Evolutionary conservation across 352 stramenopile species (phyloP).

Genomic region (Phytophthora idaei): DNA sequence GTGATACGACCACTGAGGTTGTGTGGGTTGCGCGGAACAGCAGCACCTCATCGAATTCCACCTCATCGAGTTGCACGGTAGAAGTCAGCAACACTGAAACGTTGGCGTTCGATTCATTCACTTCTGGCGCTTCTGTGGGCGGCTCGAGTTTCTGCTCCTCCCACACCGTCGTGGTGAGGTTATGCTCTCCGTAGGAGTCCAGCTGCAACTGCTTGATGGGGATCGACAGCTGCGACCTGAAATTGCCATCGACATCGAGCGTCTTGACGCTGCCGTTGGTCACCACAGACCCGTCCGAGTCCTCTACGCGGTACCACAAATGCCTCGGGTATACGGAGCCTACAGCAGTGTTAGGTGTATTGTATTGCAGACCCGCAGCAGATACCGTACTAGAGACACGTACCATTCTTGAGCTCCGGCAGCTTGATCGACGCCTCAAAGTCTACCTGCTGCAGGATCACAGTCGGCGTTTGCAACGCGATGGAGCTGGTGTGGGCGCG

Average conservation of each 20-base stretch:
- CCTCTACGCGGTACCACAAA: constrained; percentile 62
- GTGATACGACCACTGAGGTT: constrained; percentile 60
- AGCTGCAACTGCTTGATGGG: constrained; percentile 54
- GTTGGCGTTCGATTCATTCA: constrained; percentile 32
- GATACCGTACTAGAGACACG: constrained; percentile 5
- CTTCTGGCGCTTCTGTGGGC: neutral
- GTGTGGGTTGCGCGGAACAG: constrained; percentile 45
- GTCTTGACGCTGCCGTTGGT: constrained; percentile 71
- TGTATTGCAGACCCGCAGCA: neutral
- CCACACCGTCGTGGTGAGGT: constrained; percentile 62
- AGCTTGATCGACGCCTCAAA: constrained; percentile 74
- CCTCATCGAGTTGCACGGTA: constrained; percentile 1
- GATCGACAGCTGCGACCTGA: constrained; percentile 51
- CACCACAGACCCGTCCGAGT: constrained; percentile 52
- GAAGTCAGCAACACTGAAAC: constrained; percentile 42
- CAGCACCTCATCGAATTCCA: constrained; percentile 25
- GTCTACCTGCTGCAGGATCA: constrained; percentile 74
- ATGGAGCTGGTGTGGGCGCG: constrained; percentile 14
- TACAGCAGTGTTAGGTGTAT: constrained; percentile 12
- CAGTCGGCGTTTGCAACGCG: constrained; percentile 48
- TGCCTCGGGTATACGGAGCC: constrained; percentile 72
- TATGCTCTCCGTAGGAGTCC: constrained; percentile 46
- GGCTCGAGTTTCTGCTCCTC: constrained; percentile 9
- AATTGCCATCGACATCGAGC: constrained; percentile 72
- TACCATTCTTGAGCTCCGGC: constrained; percentile 78